A percentile compares a stretch with the other conserved stretches of the same genome.
Conservation (phyloP, 441 rosid species). For the Gossypium schwendimanii region DNA sequence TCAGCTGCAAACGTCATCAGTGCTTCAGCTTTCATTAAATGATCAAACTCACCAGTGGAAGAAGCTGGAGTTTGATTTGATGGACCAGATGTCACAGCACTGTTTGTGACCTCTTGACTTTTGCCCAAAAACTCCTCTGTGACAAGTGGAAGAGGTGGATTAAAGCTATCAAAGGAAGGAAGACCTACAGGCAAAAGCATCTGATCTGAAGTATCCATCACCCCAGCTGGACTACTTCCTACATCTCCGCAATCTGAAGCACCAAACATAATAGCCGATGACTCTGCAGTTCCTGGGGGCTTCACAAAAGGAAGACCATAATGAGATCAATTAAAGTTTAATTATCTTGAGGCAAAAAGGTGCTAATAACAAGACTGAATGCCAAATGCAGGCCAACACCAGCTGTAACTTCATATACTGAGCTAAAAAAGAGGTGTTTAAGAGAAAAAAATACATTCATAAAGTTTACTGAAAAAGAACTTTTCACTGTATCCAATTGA, state of each 20-base stretch:
- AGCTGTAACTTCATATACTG: neutral
- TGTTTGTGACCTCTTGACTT: constrained; percentile 57
- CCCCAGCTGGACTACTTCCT: constrained; percentile 76
- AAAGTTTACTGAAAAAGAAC: neutral
- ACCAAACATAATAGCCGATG: constrained; percentile 76
- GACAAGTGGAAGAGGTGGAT: constrained; percentile 47
- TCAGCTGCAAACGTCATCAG: constrained; percentile 94
- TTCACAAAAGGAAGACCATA: constrained; percentile 35
- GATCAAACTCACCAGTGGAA: constrained; percentile 75
- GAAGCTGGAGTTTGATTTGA: constrained; percentile 40
- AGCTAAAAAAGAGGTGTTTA: neutral
- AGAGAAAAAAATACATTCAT: neutral
- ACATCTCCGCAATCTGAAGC: constrained; percentile 82
- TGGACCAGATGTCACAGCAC: constrained; percentile 46
- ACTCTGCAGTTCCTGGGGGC: constrained; percentile 99
- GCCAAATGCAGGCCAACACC: neutral
- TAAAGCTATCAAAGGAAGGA: constrained; percentile 84
- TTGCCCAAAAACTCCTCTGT: constrained; percentile 64
- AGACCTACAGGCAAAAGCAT: constrained; percentile 76
- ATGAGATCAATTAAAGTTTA: constrained; percentile 24
- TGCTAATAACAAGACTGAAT: neutral
- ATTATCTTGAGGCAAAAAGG: constrained; percentile 16
- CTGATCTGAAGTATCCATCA: constrained; percentile 80
- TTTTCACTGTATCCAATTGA: neutral
- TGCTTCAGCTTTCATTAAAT: constrained; percentile 95